Base-by-base conservation (phyloP, 768 basidiomycete genomes). In the Mycena metata region DNA sequence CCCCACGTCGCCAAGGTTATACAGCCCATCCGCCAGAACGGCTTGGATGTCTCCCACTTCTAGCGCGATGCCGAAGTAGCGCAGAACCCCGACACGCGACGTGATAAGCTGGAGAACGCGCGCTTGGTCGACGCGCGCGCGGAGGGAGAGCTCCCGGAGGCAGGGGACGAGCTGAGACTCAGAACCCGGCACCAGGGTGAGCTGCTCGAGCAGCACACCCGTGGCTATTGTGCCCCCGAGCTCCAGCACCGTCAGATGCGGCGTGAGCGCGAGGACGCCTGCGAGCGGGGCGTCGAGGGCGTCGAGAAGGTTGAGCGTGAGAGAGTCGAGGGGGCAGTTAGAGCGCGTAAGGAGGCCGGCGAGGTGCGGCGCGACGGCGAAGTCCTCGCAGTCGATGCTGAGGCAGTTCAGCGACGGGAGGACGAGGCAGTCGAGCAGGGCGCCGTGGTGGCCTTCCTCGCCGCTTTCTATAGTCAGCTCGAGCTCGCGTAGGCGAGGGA, bases 311-410 rank as follows among this genome's bases (percentile, higher is more conserved):
- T 12, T 30, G 16, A 66, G 30, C 12, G n/a, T 51, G 30, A 66
- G n/a, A 1, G 58, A 54, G 17, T 30, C 41, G 17, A 66, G 50
- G 15, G 2, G 36, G 17, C 65, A 66, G 16, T 12, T 19, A 1
- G 65, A 66, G 58, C 65, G 65, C 3, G 39, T 13, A 11, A 66
- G 35, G 50, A 66, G 52, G 12, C 43, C 16, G 5, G 43, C 39
- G 51, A 59, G 21, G 24, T 52, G 51, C 21, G 58, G 43, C 26
- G 45, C 60, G 13, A 66, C 39, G 10, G 42, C 9, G 17, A 26
- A 35, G 42, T 43, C 43, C 23, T 52, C 49, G 41, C 56, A 58
- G 21, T 65, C 64, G 8, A 65, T 3, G 16, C 26, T 16, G 16
- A 65, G 49, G 21, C 2, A 21, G 11, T 1, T 16, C 13, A 65